These are phyloP conservation scores for Phoma sp. DNA, from an alignment of 2,329 filamentous ascomycete species.

Conservation along the genomic window DNA sequence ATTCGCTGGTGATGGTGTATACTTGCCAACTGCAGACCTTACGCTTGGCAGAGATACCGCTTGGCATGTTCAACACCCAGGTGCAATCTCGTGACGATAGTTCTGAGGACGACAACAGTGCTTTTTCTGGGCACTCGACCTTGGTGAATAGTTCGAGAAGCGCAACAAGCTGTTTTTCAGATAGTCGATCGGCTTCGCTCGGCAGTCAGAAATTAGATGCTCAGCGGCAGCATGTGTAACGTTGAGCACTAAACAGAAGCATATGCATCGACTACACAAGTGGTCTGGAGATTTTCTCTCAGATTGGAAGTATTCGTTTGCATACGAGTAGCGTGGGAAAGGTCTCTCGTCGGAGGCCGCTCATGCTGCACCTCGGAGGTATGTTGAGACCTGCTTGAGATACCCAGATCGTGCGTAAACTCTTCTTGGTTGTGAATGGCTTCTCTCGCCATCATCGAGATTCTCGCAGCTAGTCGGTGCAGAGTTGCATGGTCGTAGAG, in stretches of 20 bases:
- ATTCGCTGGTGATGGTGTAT: background rate
- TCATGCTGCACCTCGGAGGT: background rate
- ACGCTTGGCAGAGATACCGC: background rate
- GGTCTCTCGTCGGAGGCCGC: background rate
- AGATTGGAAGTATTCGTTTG: too few species aligned
- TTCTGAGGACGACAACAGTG: background rate
- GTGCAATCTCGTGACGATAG: background rate
- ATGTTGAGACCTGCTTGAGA: background rate
- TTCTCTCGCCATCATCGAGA: background rate
- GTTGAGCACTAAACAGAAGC: background rate
- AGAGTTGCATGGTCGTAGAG: background rate
- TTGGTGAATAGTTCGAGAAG: background rate
- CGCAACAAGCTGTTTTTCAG: too few species aligned
- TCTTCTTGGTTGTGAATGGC: background rate
- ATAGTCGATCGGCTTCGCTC: too few species aligned
- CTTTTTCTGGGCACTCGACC: background rate
- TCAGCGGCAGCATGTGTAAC: background rate
- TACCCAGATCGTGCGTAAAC: background rate
- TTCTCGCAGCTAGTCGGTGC: background rate
- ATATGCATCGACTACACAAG: background rate
- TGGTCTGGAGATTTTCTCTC: background rate
- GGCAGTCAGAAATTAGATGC: background rate
- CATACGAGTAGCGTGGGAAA: background rate
- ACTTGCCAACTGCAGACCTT: background rate
- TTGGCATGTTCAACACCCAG: background rate